These are phyloP conservation scores for Mycena galericulata DNA, from an alignment of 768 basidiomycete genomes.

Conservation along the genomic window DNA sequence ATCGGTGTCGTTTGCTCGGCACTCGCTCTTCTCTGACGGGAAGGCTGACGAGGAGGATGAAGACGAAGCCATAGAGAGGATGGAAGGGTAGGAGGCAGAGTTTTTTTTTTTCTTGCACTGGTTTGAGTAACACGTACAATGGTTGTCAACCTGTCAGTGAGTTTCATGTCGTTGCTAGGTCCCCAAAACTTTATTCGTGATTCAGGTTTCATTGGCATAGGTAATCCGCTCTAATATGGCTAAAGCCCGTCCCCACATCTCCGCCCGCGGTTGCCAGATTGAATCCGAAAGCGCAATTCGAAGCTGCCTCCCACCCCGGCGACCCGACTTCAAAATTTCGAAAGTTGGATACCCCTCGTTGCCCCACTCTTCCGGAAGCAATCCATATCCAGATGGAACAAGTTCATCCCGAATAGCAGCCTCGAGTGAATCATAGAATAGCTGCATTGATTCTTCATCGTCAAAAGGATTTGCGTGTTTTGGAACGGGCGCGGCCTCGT, in stretches of 20 bases:
- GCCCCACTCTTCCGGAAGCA: slow-evolving; percentile 36
- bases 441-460: slow-evolving; percentile 6
- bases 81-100: no score
- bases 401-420: background rate
- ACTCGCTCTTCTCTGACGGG: background rate
- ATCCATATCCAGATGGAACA: slow-evolving; percentile 27
- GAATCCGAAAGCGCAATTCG: slow-evolving; percentile 25
- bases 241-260: slow-evolving; percentile 33
- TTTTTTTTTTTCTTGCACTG: background rate
- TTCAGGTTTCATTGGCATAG: background rate
- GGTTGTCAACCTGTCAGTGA: background rate
- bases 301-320: slow-evolving; percentile 10
- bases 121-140: background rate
- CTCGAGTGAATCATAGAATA: slow-evolving; percentile 6
- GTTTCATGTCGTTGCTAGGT: background rate
- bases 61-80: background rate
- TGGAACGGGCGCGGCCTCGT: slow-evolving; percentile 15
- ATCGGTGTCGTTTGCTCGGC: background rate
- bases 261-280: slow-evolving; percentile 31
- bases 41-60: background rate
- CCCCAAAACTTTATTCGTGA: background rate
- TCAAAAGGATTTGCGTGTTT: slow-evolving; percentile 21
- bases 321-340: slow-evolving; percentile 29
- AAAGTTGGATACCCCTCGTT: slow-evolving; percentile 15
- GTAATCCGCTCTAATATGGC: slow-evolving; percentile 8